A percentile compares a stretch with the other conserved stretches of the same genome.
These are phyloP conservation scores for Stylosanthes scabra DNA, from an alignment of 331 rosid genomes.

Conservation along the genomic window DNA sequence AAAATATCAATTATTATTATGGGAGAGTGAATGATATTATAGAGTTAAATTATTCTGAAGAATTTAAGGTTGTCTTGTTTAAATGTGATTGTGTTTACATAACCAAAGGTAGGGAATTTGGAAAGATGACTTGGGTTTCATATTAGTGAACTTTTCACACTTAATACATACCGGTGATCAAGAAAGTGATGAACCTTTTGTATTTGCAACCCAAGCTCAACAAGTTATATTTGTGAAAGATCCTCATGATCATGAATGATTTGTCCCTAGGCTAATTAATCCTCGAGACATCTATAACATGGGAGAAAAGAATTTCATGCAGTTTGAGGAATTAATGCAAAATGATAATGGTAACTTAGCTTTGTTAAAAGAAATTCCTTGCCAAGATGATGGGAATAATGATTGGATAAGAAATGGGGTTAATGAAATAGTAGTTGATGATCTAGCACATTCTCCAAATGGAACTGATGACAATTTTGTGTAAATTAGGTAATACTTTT, in stretches of 20 bases:
- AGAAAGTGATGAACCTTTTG: neutral
- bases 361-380: too few relatives aligned
- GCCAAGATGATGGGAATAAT: too few relatives aligned
- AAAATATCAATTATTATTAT: neutral
- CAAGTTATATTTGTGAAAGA: too few relatives aligned
- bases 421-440: neutral
- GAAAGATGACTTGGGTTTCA: slow-evolving; percentile 12
- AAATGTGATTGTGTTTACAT: neutral
- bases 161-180: neutral
- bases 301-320: neutral
- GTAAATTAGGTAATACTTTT: too few relatives aligned
- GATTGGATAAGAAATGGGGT: too few relatives aligned
- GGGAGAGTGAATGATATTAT: slow-evolving; percentile 5
- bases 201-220: neutral
- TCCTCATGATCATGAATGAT: too few relatives aligned
- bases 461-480: too few relatives aligned
- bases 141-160: slow-evolving; percentile 13
- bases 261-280: too few relatives aligned
- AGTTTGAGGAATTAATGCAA: neutral
- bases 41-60: neutral
- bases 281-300: too few relatives aligned
- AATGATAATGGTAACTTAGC: too few relatives aligned
- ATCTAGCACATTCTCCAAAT: neutral
- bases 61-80: slow-evolving; percentile 1
- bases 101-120: neutral